Evolutionary conservation across 2,329 filamentous ascomycete genomes (phyloP), one percentile per base, ranked within the genome.

Genomic region (Alternaria solani): DNA sequence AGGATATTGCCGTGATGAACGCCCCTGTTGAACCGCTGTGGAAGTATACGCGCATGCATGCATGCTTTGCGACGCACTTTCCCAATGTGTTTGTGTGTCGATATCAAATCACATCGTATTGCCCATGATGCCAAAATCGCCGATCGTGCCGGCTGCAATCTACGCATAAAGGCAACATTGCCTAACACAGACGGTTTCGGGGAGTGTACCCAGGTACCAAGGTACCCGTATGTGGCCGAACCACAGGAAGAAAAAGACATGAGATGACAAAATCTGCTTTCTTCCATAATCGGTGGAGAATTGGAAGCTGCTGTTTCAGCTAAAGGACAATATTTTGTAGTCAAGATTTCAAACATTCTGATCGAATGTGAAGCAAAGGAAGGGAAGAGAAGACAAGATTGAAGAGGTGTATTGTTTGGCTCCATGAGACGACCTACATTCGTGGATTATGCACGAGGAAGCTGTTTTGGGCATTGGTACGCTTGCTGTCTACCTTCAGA

Each of bases 71-170:
- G n/a, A 39, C 14, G 12, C 39, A 16, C 20, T 16, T 42, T 42
- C 39, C 39, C 18, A 12, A 14, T 7, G 11, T 14, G 6, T 42
- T 16, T 42, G 39, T 25, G 39, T 25, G 20, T 42, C 20, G 39
- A 42, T 16, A 42, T 16, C 20, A 4, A 14, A 42, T 38, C 32
- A 49, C 32, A 49, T 30, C 36, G 14, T 18, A 49, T 49, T n/a
- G 46, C 18, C 46, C 20, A 3, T 7, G 16, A 49, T 49, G 20
- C 20, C 23, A 18, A 26, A 36, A 49, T 49, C 46, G 46, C 46
- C 46, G 46, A 49, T 49, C 30, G 36, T 14, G 32, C 46, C 46
- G 46, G 46, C 46, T 49, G 46, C 30, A 49, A 49, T 49, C 46
- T 23, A 38, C 30, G 46, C 32, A 38, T 49, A 38, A 38, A 25